Evolutionary conservation across 495 filamentous ascomycete genomes (phyloP).

Genomic region (Xanthoparmelia taractica): DNA sequence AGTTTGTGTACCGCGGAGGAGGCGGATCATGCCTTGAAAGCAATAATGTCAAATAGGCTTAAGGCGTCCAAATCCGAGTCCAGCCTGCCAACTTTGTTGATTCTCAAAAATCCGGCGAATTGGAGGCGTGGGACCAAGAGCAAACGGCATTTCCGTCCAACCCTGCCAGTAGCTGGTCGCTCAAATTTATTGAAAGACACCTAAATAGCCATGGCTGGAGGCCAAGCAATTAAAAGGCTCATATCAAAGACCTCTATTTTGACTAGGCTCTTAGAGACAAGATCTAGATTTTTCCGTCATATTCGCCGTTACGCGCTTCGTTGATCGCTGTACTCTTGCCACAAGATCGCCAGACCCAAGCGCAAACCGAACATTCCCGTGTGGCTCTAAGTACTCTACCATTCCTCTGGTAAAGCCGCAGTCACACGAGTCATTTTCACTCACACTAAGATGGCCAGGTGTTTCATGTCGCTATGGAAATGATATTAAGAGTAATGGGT

Average conservation of each 20-base stretch:
- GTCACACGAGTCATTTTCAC: neutral
- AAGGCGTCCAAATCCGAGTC: slow-evolving; percentile 42
- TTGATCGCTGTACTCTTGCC: neutral
- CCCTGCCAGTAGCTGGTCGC: neutral
- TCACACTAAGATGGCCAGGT: neutral
- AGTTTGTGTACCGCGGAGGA: slow-evolving; percentile 52
- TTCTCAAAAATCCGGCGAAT: slow-evolving; percentile 14
- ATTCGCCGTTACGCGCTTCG: neutral
- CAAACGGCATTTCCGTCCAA: neutral
- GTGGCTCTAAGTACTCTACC: no score
- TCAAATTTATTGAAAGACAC: neutral
- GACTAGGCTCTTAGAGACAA: neutral
- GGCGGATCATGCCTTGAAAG: slow-evolving; percentile 42
- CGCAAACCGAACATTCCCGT: neutral
- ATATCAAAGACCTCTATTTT: neutral
- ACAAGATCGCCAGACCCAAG: neutral
- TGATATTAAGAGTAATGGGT: neutral
- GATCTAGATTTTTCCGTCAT: neutral
- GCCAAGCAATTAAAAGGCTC: neutral
- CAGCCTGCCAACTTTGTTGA: slow-evolving; percentile 15
- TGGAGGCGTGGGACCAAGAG: slow-evolving; percentile 9
- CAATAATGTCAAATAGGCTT: slow-evolving; percentile 38
- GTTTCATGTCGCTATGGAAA: neutral
- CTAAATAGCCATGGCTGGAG: neutral
- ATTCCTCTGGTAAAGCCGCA: neutral